These are phyloP conservation scores for Myriangium duriaei DNA, from an alignment of 2,329 filamentous ascomycete genomes.

Conservation along the genomic window DNA sequence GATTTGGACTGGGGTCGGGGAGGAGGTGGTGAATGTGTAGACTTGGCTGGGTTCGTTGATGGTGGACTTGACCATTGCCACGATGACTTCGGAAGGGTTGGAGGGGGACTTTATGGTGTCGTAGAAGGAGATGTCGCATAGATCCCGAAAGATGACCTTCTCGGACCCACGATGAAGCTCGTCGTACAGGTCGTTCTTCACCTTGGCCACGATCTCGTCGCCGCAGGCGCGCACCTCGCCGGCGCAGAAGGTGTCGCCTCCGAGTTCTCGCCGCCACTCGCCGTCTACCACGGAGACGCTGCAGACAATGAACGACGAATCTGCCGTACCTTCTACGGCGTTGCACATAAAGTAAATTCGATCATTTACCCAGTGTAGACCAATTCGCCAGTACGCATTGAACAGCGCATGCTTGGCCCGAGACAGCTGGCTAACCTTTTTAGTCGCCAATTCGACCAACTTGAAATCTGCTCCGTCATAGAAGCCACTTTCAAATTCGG, in stretches of 20 bases:
- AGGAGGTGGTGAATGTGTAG: slow-evolving; percentile 18
- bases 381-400: slow-evolving; percentile 1
- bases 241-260: slow-evolving; percentile 14
- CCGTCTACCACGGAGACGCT: slow-evolving; percentile 4
- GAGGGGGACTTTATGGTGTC: background rate
- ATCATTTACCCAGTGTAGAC: slow-evolving; percentile 13
- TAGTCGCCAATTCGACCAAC: slow-evolving; percentile 10
- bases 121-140: slow-evolving; percentile 1
- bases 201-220: slow-evolving; percentile 13
- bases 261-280: slow-evolving; percentile 11
- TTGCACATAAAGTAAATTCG: slow-evolving; percentile 14
- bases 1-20: slow-evolving; percentile 11
- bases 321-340: background rate
- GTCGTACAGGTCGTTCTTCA: slow-evolving; percentile 16
- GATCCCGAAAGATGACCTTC: slow-evolving; percentile 11
- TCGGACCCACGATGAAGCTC: slow-evolving; percentile 14
- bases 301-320: background rate
- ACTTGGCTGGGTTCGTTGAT: slow-evolving; percentile 21
- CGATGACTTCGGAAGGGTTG: slow-evolving; percentile 13
- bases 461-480: slow-evolving; percentile 15
- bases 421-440: slow-evolving; percentile 1
- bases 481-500: slow-evolving; percentile 18
- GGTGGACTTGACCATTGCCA: slow-evolving; percentile 19
- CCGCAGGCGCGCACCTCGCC: slow-evolving; percentile 10
- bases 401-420: background rate